These are phyloP conservation scores for Pueraria montana DNA, from an alignment of 306 rosid genomes.

Conservation along the genomic window DNA sequence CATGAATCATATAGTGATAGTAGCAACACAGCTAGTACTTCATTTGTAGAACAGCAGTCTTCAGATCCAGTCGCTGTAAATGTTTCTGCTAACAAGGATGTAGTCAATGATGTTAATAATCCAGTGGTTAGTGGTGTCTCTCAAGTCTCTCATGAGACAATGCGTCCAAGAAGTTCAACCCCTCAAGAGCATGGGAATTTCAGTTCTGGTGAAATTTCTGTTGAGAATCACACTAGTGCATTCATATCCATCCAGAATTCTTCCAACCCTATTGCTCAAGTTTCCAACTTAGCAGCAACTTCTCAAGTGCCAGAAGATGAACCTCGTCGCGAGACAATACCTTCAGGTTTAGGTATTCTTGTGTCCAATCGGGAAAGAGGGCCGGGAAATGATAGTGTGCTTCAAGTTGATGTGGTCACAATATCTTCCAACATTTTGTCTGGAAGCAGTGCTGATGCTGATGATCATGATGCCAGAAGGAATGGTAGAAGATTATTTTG, in stretches of 20 bases:
- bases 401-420: conserved; percentile 85
- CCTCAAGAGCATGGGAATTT: conserved; percentile 60
- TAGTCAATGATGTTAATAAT: conserved; percentile 66
- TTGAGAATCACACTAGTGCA: conserved; percentile 58
- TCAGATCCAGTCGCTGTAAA: conserved; percentile 75
- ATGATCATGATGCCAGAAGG: conserved; percentile 78
- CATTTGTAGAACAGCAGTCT: conserved; percentile 73
- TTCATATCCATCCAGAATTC: conserved; percentile 46
- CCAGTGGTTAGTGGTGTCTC: conserved; percentile 66
- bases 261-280: conserved; percentile 58
- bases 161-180: conserved; percentile 63
- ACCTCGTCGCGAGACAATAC: conserved; percentile 59
- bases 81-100: conserved; percentile 77
- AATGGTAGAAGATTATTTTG: conserved; percentile 84
- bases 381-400: conserved; percentile 64
- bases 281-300: conserved; percentile 61
- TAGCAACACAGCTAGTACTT: conserved; percentile 76
- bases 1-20: conserved; percentile 75
- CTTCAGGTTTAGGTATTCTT: conserved; percentile 82
- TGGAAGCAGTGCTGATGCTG: conserved; percentile 60
- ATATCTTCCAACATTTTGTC: conserved; percentile 81
- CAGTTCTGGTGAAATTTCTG: conserved; percentile 53
- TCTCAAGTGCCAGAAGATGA: conserved; percentile 66
- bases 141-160: conserved; percentile 58
- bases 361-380: conserved; percentile 80